These are phyloP conservation scores for Bipolaris oryzae DNA, from an alignment of 2,329 filamentous ascomycete species.

Conservation along the genomic window DNA sequence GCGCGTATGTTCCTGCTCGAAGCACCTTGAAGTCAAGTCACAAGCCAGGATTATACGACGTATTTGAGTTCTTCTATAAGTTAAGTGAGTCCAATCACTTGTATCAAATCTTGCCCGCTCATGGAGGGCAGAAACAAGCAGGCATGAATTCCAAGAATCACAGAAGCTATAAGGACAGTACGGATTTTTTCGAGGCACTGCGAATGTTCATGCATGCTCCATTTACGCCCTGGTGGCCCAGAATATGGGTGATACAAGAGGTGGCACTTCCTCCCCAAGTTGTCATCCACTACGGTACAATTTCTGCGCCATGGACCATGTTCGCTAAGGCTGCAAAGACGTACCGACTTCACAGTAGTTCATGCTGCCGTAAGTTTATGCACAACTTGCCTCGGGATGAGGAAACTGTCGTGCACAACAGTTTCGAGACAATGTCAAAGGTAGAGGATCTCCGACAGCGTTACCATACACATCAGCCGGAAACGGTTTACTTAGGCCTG, in stretches of 20 bases:
- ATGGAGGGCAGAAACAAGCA: neutral
- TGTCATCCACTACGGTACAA: conserved; percentile 3
- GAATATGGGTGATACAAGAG: conserved; percentile 29
- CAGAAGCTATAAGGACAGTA: neutral
- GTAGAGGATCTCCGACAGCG: neutral
- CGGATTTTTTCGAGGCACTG: conserved; percentile 12
- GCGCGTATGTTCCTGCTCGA: too few relatives aligned
- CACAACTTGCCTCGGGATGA: neutral
- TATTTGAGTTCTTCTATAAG: neutral
- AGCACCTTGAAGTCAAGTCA: neutral
- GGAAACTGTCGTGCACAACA: conserved; percentile 11
- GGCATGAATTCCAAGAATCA: too few relatives aligned
- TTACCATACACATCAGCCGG: neutral
- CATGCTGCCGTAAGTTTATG: neutral
- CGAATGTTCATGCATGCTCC: conserved; percentile 23
- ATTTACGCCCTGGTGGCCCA: conserved; percentile 22
- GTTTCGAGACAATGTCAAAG: neutral
- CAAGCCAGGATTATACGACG: neutral
- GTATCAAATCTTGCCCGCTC: neutral
- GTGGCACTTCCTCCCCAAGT: conserved; percentile 14
- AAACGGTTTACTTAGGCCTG: conserved; percentile 7
- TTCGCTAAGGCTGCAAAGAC: neutral
- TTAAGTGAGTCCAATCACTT: neutral
- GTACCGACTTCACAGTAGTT: neutral
- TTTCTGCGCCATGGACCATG: neutral